Percentiles rank a stretch among this genome's conserved stretches.
These are phyloP conservation scores for Chaetomiaceae sp. DNA, from an alignment of 2,329 filamentous ascomycete genomes.

Conservation along the genomic window DNA sequence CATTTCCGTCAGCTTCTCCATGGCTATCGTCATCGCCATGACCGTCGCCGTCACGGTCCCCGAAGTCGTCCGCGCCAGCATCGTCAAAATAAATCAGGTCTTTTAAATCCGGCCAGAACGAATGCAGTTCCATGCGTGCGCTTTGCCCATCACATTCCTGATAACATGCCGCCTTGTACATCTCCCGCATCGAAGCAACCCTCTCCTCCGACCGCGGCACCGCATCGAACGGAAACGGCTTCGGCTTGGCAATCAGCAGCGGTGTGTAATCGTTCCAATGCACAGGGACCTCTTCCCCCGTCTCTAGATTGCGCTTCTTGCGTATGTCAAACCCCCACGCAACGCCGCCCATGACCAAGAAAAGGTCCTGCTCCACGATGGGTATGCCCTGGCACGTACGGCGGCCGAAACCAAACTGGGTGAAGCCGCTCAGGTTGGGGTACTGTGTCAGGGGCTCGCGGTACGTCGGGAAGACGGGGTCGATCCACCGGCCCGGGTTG, in stretches of 20 bases:
- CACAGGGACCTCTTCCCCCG: slow-evolving; percentile 31
- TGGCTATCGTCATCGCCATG: no score
- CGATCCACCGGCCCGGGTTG: slow-evolving; percentile 30
- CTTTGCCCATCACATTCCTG: slow-evolving; percentile 12
- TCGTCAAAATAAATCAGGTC: slow-evolving; percentile 3
- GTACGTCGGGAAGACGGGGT: slow-evolving; percentile 28
- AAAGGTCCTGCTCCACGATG: slow-evolving; percentile 30
- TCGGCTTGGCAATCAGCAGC: slow-evolving; percentile 42
- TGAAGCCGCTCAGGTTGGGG: slow-evolving; percentile 33
- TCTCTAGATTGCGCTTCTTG: slow-evolving; percentile 28
- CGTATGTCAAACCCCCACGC: slow-evolving; percentile 28
- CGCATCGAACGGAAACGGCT: slow-evolving; percentile 37
- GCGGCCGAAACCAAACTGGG: slow-evolving; percentile 44
- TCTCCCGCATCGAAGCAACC: slow-evolving; percentile 27
- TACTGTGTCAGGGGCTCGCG: slow-evolving; percentile 28
- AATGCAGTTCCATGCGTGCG: slow-evolving; percentile 9
- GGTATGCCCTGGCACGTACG: slow-evolving; percentile 36
- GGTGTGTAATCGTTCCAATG: slow-evolving; percentile 44
- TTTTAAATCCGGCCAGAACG: background rate
- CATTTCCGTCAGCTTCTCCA: no score
- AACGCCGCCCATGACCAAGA: slow-evolving; percentile 28
- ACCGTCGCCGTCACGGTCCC: no score
- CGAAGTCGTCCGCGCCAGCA: no score
- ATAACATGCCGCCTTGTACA: slow-evolving; percentile 29
- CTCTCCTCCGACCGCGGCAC: slow-evolving; percentile 28